Base-by-base conservation (phyloP, 2,329 filamentous ascomycete species). In the Aspergillus puulaauensis region DNA sequence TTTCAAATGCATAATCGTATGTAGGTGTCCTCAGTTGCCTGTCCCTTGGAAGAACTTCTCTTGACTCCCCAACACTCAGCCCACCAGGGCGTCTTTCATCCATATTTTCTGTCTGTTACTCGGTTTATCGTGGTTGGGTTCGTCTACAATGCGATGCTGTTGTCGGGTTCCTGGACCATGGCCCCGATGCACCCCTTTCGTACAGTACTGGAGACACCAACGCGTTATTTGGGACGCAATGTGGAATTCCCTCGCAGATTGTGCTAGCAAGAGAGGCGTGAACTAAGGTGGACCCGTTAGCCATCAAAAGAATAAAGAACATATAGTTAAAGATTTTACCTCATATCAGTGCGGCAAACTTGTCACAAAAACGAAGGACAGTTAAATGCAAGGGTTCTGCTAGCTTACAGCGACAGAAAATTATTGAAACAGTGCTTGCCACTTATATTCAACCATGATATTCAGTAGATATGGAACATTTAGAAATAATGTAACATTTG, bases 1-100 rank as follows among this genome's bases (percentile, higher is more conserved):
- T 96, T 76, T 99, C 95, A 53, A 91, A 90, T 52, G 93, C 89
- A 69, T 93, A 91, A 75, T 97, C 93, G 77, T 96, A 97, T 71
- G 92, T 96, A 19, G 93, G 90, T 8, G 92, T 96, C 71, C 88
- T 88, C 57, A 81, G 77, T 70, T 85, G 82, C 41, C 68, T 70
- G 59, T 78, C 77, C 62, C 75, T 69, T 40, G 74, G 69, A 21
- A 77, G 68, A 35, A 77, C 67, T 24, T 68, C 66, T 14, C 61
- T 59, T 3, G 59, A 24, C 19, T 54, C 47, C 19, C 46, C 60
- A 39, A 8, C 47, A 50, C 24, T 54, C 9, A 9, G 51, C 15
- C 44, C 54, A n/a, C 58, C 44, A 23, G 56, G 17, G n/a, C 53
- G 57, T 49, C 58, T 59, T 21, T 59, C 54, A 46, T 62, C 58